Base-by-base conservation (phyloP, 768 basidiomycete genomes). In the Tulasnella sp. region DNA sequence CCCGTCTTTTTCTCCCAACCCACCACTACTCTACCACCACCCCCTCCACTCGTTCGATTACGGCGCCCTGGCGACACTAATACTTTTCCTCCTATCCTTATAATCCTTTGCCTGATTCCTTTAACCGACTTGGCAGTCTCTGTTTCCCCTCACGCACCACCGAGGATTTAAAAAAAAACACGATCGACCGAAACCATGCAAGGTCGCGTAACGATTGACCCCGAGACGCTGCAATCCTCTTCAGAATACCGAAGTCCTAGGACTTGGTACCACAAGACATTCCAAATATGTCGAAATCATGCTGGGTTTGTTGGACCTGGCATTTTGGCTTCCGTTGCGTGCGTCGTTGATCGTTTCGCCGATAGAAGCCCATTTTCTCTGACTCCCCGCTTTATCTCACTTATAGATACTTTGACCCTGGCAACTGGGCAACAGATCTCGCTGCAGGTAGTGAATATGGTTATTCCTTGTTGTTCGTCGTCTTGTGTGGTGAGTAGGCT, bases 381-480 rank as follows among this genome's bases (percentile, higher is more conserved):
- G 39, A 73, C 39, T 42, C 38, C 72, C 38, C 25, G 29, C 70
- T 39, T 5, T 8, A 1, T 25, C 29, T 39, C 17, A 29, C 29
- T 7, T 38, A 6, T 71, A 78, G 79, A 2, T 73, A 73, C 45
- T 73, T 77, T 34, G 76, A 77, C 64, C 71, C 76, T 17, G 81
- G 84, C 17, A 84, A 84, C 77, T 84, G 83, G 83, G 81, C 83
- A 12, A 83, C 83, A 5, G 84, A 84, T 79, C 79, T 84, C 8
- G 79, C 82, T 77, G 83, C 83, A 0, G 83, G 83, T 1, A 81
- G 81, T 25, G 73, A 79, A 8, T 85, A 82, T 77, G 85, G 85
- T 38, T 86, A 86, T 80, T 81, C 83, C 49, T 81, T 85, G 31
- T 80, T 86, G 22, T 85, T 85, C 78, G 80, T 86, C 71, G 82